Evolutionary conservation across 2,329 filamentous ascomycete genomes (phyloP).

Genomic region (Pseudocercospora pini-densiflorae): DNA sequence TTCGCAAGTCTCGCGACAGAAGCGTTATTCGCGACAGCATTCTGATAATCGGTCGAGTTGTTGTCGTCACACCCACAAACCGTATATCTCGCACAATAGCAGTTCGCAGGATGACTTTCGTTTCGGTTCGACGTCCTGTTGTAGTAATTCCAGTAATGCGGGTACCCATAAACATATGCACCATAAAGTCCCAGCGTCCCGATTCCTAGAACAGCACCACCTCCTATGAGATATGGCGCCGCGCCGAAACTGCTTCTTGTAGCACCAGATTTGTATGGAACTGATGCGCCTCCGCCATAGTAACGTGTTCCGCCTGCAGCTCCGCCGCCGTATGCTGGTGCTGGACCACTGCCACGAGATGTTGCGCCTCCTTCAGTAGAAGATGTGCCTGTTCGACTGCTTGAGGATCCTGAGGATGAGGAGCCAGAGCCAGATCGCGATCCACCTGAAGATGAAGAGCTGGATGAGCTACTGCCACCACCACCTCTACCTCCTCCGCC

Average conservation of each 20-base stretch:
- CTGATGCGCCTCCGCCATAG: slow-evolving; percentile 62
- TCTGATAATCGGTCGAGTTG: slow-evolving; percentile 63
- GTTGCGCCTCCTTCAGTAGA: slow-evolving; percentile 46
- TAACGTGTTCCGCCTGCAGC: slow-evolving; percentile 61
- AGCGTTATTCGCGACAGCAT: slow-evolving; percentile 64
- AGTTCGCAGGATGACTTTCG: slow-evolving; percentile 65
- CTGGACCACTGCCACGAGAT: slow-evolving; percentile 61
- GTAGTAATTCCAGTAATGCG: slow-evolving; percentile 59
- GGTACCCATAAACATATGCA: slow-evolving; percentile 65
- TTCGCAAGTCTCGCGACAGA: slow-evolving; percentile 64
- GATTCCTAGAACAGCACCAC: slow-evolving; percentile 52
- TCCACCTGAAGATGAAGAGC: slow-evolving; percentile 24
- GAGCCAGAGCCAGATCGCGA: background rate
- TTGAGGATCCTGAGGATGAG: slow-evolving; percentile 24
- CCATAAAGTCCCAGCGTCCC: slow-evolving; percentile 62
- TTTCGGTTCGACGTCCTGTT: slow-evolving; percentile 56
- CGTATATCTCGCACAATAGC: slow-evolving; percentile 62
- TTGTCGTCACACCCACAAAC: slow-evolving; percentile 68
- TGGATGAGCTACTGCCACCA: slow-evolving; percentile 37
- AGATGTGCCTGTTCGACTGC: slow-evolving; percentile 23
- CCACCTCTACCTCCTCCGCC: slow-evolving; percentile 50
- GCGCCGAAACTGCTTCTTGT: slow-evolving; percentile 54
- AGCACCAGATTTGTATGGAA: slow-evolving; percentile 63
- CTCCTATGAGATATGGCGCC: slow-evolving; percentile 57
- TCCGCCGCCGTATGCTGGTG: slow-evolving; percentile 63